Evolutionary conservation across 2,329 filamentous ascomycete genomes (phyloP).

Genomic region (Bimuria novae-zelandiae): DNA sequence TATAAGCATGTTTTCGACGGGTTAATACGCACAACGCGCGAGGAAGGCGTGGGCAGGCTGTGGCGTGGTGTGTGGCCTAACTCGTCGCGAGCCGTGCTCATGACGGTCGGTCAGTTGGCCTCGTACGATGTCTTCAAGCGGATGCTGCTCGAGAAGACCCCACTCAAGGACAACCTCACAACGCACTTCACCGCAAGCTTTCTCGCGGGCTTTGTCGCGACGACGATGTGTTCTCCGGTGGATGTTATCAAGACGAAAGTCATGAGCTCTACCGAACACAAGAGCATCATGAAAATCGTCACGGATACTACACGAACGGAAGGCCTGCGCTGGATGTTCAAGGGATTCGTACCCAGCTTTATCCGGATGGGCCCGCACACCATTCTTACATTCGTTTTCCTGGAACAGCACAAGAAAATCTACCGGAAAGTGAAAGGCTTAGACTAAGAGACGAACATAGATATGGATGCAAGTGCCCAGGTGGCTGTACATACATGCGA

Average conservation of each 20-base stretch:
- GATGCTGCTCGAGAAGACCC: constrained; percentile 67
- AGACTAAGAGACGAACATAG: constrained; percentile 16
- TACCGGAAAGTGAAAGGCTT: constrained; percentile 57
- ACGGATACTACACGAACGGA: constrained; percentile 71
- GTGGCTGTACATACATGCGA: background rate
- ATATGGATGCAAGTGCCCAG: too few relatives aligned
- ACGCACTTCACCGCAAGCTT: constrained; percentile 81
- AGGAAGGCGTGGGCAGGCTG: constrained; percentile 76
- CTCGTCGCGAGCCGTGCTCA: constrained; percentile 77
- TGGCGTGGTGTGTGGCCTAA: constrained; percentile 89
- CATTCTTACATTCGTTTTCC: constrained; percentile 82
- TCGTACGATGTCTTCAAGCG: constrained; percentile 84
- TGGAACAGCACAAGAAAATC: constrained; percentile 83
- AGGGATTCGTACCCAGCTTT: constrained; percentile 84
- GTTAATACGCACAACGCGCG: constrained; percentile 80
- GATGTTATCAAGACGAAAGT: constrained; percentile 89
- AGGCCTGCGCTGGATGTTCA: constrained; percentile 82
- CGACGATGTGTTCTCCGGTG: constrained; percentile 81
- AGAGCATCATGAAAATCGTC: constrained; percentile 64
- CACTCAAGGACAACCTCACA: constrained; percentile 68
- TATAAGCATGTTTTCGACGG: constrained; percentile 91
- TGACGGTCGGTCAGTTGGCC: constrained; percentile 84
- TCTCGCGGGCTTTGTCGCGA: constrained; percentile 79
- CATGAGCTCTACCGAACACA: constrained; percentile 68
- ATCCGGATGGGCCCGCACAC: constrained; percentile 74